phyloP scores from a whole-genome alignment of 2,329 filamentous ascomycete species.

The Alternaria panax region DNA sequence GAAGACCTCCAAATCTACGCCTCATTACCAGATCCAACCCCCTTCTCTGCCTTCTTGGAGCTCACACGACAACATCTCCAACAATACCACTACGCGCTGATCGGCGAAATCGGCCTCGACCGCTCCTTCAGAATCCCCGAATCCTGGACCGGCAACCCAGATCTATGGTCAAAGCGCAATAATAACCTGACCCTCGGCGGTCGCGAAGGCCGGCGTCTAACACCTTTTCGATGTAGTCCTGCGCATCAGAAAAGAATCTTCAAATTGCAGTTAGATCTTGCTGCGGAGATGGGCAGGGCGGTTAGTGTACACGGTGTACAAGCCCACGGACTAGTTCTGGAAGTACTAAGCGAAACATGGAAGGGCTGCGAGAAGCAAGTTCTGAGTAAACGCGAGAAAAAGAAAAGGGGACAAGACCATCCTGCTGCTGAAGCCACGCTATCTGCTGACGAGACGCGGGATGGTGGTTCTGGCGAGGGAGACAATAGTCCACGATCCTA shows the following conservation, averaged over 20 bases:
- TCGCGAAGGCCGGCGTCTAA: constrained; percentile 72
- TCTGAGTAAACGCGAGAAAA: constrained; percentile 65
- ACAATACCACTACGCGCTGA: constrained; percentile 67
- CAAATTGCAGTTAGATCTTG: constrained; percentile 72
- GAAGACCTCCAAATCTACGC: constrained; percentile 54
- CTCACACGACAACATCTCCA: constrained; percentile 65
- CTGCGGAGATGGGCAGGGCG: constrained; percentile 69
- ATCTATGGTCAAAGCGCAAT: constrained; percentile 54
- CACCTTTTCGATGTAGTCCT: constrained; percentile 71
- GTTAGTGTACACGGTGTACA: constrained; percentile 79
- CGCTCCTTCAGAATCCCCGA: constrained; percentile 77
- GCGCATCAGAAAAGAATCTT: constrained; percentile 73
- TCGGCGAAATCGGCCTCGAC: constrained; percentile 82
- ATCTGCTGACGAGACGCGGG: constrained; percentile 1
- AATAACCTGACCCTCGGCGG: constrained; percentile 70
- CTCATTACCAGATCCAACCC: constrained; percentile 65
- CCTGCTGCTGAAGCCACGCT: constrained; percentile 16
- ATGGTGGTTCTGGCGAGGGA: not conserved
- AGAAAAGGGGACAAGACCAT: constrained; percentile 35
- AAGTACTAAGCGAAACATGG: constrained; percentile 71
- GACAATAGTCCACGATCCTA: constrained; percentile 66
- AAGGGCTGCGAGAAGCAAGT: constrained; percentile 72
- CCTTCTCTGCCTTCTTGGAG: constrained; percentile 65
- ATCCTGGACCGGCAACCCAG: constrained; percentile 54
- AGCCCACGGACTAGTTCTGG: constrained; percentile 74